phyloP scores from a whole-genome alignment of 2,329 filamentous ascomycete genomes.

The Endocalyx cinctus region DNA sequence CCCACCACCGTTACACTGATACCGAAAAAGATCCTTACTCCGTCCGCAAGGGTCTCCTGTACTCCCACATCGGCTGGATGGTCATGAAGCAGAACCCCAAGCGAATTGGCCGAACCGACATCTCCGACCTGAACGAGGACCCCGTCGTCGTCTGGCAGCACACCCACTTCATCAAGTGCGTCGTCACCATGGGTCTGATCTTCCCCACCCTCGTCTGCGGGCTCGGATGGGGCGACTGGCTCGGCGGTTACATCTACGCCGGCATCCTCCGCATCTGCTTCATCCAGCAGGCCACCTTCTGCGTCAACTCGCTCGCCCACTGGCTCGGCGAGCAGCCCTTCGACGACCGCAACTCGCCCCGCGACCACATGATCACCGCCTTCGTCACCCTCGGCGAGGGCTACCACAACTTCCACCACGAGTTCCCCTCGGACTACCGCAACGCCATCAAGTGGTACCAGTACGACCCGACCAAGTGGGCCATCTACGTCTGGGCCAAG shows the following conservation, averaged over 20 bases:
- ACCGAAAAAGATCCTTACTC: slow-evolving; percentile 49
- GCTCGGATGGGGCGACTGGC: slow-evolving; percentile 44
- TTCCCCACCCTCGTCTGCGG: slow-evolving; percentile 44
- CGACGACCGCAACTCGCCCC: slow-evolving; percentile 65
- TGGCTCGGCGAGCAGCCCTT: slow-evolving; percentile 62
- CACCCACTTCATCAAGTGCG: slow-evolving; percentile 42
- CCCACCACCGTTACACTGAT: slow-evolving; percentile 49
- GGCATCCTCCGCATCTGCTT: slow-evolving; percentile 48
- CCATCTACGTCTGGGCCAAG: slow-evolving; percentile 64
- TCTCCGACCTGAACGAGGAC: slow-evolving; percentile 46
- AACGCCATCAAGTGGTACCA: slow-evolving; percentile 68
- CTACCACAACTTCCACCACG: slow-evolving; percentile 72
- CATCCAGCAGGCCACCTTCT: slow-evolving; percentile 50
- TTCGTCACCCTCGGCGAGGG: slow-evolving; percentile 64
- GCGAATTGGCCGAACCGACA: slow-evolving; percentile 45
- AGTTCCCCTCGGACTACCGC: slow-evolving; percentile 67
- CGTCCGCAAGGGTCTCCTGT: slow-evolving; percentile 45
- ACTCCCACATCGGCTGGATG: slow-evolving; percentile 49
- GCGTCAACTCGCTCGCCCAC: slow-evolving; percentile 49
- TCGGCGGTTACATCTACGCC: slow-evolving; percentile 45
- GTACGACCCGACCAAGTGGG: slow-evolving; percentile 69
- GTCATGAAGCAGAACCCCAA: slow-evolving; percentile 51
- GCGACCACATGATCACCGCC: slow-evolving; percentile 64
- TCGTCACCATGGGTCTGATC: slow-evolving; percentile 41
- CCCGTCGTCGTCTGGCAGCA: slow-evolving; percentile 46